phyloP scores from a whole-genome alignment of 345 rosid species.

The Cardamine chenopodiifolia region DNA sequence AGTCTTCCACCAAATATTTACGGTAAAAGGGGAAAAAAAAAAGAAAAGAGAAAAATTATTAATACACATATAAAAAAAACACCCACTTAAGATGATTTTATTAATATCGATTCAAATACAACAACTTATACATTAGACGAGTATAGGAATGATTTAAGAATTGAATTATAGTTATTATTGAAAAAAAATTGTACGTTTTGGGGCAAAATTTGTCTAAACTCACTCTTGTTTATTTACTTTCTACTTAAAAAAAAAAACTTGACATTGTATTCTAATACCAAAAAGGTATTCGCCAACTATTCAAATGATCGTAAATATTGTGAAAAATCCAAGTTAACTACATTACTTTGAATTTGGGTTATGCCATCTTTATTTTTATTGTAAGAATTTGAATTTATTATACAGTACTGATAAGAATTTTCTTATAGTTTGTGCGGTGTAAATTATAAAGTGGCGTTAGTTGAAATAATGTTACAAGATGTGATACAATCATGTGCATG shows the following conservation, averaged over 20 bases:
- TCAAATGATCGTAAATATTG: not conserved
- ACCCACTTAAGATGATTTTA: not conserved
- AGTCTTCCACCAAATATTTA: constrained; percentile 32
- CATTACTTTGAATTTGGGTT: constrained; percentile 2
- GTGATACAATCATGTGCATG: constrained; percentile 41
- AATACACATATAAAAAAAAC: not conserved
- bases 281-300: not conserved
- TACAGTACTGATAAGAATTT: not conserved
- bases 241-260: not conserved
- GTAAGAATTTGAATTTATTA: not conserved
- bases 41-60: not conserved
- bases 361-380: not conserved
- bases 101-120: constrained; percentile 4
- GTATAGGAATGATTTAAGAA: not conserved
- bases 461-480: constrained; percentile 36
- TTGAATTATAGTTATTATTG: not conserved
- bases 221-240: not conserved
- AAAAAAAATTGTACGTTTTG: constrained; percentile 1
- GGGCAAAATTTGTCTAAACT: not conserved
- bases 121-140: not conserved
- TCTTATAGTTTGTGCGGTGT: constrained; percentile 23
- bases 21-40: constrained; percentile 1
- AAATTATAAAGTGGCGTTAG: constrained; percentile 32
- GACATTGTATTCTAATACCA: not conserved
- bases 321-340: not conserved